Evolutionary conservation across 177 flowering plant genomes (phyloP), one percentile per base, ranked within the genome.

Genomic region (Vitis hybrid): DNA sequence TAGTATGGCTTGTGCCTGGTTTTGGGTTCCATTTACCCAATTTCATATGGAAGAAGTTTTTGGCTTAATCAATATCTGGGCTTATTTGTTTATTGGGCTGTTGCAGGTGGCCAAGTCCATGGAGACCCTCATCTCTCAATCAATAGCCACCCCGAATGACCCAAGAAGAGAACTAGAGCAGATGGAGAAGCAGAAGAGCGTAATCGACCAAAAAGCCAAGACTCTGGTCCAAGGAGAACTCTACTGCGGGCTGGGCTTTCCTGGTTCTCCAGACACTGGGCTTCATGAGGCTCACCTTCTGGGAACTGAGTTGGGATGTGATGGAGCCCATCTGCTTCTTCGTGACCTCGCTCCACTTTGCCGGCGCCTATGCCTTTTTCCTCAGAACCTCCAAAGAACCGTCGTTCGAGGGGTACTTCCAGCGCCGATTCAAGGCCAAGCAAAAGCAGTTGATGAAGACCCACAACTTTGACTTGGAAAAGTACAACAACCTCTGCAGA

Each of bases 291-390:
- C 86, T 94, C 3, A 94, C 97, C 0, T 94, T 94, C 65, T 92
- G 95, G 97, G 98, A 94, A 61, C 79, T 92, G 15, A 86, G 81
- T 33, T 94, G 98, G 97, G 98, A 94, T 64, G 97, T 94, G 26
- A 94, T 92, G 97, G 98, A 94, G 80, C 98, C 98, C 66, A 86
- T 94, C 19, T 92, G 98, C 82, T 92, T 86, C 87, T 92, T 81
- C 57, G 87, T 84, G 45, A 82, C 97, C 16, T 89, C 94, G 4
- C 22, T 82, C 18, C 84, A 94, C 74, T 87, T 87, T 64, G 81
- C 81, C 26, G 72, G 80, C 0, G 97, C 79, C 12, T 92, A 90
- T 51, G 67, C 64, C 31, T 92, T 92, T 80, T 94, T 90, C 78
- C 83, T 94, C 19, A 74, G 84, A 77, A 94, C 98, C 0, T 83